Percentiles rank a stretch among this genome's conserved stretches.
Evolutionary conservation across 371 early-diverging fungal genomes (phyloP).

Genomic region (Cokeromyces recurvatus): DNA sequence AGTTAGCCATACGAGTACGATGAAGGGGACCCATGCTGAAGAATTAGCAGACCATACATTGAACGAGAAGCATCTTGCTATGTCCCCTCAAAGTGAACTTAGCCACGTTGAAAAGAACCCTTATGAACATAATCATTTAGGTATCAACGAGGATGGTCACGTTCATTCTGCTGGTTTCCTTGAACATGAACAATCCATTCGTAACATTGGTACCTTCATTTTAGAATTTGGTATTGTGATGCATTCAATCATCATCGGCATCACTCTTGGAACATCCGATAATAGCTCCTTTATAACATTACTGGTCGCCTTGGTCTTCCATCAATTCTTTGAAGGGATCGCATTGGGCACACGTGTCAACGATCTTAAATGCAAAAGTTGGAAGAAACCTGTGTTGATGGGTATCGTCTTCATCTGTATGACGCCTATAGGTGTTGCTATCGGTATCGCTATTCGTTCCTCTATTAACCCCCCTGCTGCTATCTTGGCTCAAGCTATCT

Average conservation of each 20-base stretch:
- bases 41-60: neutral
- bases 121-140: constrained; percentile 17
- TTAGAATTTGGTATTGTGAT: constrained; percentile 82
- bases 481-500: constrained; percentile 42
- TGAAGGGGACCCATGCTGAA: neutral
- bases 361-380: constrained; percentile 32
- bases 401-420: constrained; percentile 45
- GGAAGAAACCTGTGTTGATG: constrained; percentile 31
- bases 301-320: constrained; percentile 76
- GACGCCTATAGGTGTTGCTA: constrained; percentile 59
- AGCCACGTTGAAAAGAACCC: neutral
- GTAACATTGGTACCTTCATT: constrained; percentile 45
- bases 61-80: constrained; percentile 1
- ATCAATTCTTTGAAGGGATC: constrained; percentile 71
- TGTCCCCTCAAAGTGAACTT: neutral
- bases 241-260: constrained; percentile 85
- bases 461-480: constrained; percentile 40
- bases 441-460: constrained; percentile 51
- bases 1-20: no score
- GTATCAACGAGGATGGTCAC: constrained; percentile 34
- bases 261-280: constrained; percentile 66
- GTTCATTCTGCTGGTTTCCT: constrained; percentile 45
- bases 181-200: constrained; percentile 21
- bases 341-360: constrained; percentile 52
- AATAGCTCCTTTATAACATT: constrained; percentile 62